Base-by-base conservation (phyloP, 225 moss, liverwort and hornwort genomes). In the Physcomitrium patens region DNA sequence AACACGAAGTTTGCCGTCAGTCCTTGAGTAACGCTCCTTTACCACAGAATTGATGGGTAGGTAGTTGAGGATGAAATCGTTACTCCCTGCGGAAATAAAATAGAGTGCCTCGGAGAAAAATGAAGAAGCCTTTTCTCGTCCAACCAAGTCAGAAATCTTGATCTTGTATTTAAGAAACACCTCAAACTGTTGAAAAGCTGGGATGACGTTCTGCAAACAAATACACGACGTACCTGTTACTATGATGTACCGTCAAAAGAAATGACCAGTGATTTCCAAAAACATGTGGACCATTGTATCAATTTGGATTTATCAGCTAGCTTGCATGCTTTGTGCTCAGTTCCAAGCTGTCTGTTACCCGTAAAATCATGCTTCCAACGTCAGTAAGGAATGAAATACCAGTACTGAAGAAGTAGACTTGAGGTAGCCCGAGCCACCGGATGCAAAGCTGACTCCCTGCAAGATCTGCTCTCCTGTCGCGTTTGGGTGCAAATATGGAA, bases 401-500 rank as follows among this genome's bases (percentile, higher is more conserved):
- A 49, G 49, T 77, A 83, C 80, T 67, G 55, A 1, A 57, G 83
- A 68, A 15, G 86, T 86, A 4, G 80, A 77, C 12, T 13, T 16
- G 1, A 86, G 42, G 53, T 9, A 83, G 31, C 86, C 86, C 2
- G 86, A 74, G 3, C 31, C 93, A 7, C 84, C 84, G 0, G 93
- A 93, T 42, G 84, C 93, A 7, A 84, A 83, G 70, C 82, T 88
- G 56, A 88, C 80, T 19, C 93, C 93, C 14, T 65, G 42, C 45
- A 93, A 23, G 2, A 93, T 1, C 23, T 65, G 80, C 53, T 66
- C 55, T 9, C 90, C 91, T 11, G 64, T 77, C 2, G 91, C 90
- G 9, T 67, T 58, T 0, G 94, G 91, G 45, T 90, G 79, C 70
- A 91, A 78, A 63, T 80, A 94, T 0, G 90, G 64, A 16, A 90